Evolutionary conservation across 1,139 yeast species (phyloP).

Genomic region (Hyphopichia burtonii): DNA sequence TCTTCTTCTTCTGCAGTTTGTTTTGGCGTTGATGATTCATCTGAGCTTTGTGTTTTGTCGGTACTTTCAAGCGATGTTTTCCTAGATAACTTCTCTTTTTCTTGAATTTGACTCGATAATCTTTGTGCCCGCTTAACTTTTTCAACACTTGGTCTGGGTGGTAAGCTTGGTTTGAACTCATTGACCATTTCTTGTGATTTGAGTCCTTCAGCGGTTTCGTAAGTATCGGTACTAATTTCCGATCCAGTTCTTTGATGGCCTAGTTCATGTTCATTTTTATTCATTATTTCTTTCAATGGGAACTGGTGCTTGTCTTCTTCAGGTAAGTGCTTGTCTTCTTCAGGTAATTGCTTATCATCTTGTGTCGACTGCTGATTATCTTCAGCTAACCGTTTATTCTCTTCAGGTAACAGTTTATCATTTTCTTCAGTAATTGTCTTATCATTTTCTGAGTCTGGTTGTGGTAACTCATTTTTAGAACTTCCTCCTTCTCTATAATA

Average conservation of each 20-base stretch:
- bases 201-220: conserved; percentile 2
- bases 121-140: conserved; percentile 31
- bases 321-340: too few relatives aligned
- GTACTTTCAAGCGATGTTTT: neutral
- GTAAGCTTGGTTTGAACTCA: conserved; percentile 17
- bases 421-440: too few relatives aligned
- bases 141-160: conserved; percentile 40
- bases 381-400: neutral
- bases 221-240: conserved; percentile 9
- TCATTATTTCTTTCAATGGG: neutral
- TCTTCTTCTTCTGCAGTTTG: too few relatives aligned
- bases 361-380: too few relatives aligned
- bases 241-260: neutral
- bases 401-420: neutral
- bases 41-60: neutral
- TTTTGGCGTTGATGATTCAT: too few relatives aligned
- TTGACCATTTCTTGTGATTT: neutral
- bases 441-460: neutral
- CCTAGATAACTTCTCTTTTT: conserved; percentile 1
- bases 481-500: neutral
- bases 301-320: neutral
- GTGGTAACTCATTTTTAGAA: neutral
- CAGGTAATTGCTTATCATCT: too few relatives aligned
- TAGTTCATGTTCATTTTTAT: neutral
- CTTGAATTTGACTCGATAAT: conserved; percentile 20